Conservation (phyloP, 208 protist species). For the Vickermania ingenoplastis region DNA sequence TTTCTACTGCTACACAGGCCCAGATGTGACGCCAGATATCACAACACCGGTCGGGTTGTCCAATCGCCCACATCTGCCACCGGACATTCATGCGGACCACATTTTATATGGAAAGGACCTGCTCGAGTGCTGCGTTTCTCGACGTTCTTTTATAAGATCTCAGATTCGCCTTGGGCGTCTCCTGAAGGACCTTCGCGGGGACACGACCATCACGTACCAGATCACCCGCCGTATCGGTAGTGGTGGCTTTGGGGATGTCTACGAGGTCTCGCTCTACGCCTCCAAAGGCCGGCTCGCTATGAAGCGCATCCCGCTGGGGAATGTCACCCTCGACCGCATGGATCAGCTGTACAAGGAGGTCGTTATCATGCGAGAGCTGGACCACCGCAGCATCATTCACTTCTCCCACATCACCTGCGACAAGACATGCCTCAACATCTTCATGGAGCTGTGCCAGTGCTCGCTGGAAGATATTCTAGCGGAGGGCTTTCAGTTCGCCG, state of each 20-base stretch:
- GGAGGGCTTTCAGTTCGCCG: not conserved
- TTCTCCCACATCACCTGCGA: slow-evolving; percentile 64
- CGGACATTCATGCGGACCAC: not conserved
- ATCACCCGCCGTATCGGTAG: slow-evolving; percentile 54
- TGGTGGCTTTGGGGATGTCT: slow-evolving; percentile 71
- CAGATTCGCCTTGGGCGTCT: slow-evolving; percentile 36
- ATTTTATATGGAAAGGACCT: not conserved
- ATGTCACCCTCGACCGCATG: slow-evolving; percentile 31
- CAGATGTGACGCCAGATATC: not conserved
- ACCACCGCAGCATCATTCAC: slow-evolving; percentile 65
- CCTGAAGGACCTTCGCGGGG: slow-evolving; percentile 32
- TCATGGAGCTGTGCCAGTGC: slow-evolving; percentile 75
- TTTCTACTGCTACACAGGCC: not conserved
- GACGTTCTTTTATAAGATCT: slow-evolving; percentile 7
- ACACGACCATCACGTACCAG: slow-evolving; percentile 34
- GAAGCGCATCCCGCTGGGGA: slow-evolving; percentile 70
- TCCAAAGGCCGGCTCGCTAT: slow-evolving; percentile 66
- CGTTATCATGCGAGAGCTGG: slow-evolving; percentile 55
- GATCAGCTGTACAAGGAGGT: slow-evolving; percentile 72
- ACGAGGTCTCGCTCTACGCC: slow-evolving; percentile 56
- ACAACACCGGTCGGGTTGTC: not conserved
- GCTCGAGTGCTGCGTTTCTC: not conserved
- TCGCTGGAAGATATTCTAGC: slow-evolving; percentile 14
- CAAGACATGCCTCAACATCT: slow-evolving; percentile 59
- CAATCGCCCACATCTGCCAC: not conserved